phyloP scores from a whole-genome alignment of 2,329 filamentous ascomycete species.

The Penicillium occitanis region DNA sequence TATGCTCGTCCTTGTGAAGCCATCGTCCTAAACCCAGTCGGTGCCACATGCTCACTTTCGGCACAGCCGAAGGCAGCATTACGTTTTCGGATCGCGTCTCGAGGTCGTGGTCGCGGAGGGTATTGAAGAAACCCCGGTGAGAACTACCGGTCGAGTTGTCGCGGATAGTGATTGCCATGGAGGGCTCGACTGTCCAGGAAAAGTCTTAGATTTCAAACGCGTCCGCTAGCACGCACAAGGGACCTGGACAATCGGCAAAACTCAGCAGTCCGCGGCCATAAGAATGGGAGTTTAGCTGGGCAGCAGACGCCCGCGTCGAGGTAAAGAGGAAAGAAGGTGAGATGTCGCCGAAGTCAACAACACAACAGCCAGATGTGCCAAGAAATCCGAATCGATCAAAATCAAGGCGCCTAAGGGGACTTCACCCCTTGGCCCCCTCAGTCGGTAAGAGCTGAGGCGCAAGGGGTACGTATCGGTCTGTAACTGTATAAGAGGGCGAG shows the following conservation, averaged over 20 bases:
- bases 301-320: conserved; percentile 16
- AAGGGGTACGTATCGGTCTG: conserved; percentile 22
- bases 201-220: conserved; percentile 12
- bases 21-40: conserved; percentile 44
- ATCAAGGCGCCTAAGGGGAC: conserved; percentile 9
- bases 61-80: conserved; percentile 12
- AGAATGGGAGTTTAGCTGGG: conserved; percentile 20
- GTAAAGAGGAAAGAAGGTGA: not conserved
- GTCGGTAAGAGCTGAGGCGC: conserved; percentile 21
- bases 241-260: conserved; percentile 21
- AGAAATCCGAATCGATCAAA: conserved; percentile 1
- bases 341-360: conserved; percentile 7
- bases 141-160: conserved; percentile 21
- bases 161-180: conserved; percentile 22
- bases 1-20: conserved; percentile 43
- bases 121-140: conserved; percentile 17
- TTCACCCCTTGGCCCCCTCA: conserved; percentile 23
- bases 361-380: not conserved
- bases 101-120: conserved; percentile 16
- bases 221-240: conserved; percentile 21
- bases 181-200: conserved; percentile 17
- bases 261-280: conserved; percentile 21
- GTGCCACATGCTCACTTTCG: conserved; percentile 49
- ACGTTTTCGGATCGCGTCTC: conserved; percentile 6
- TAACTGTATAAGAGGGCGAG: conserved; percentile 18